A percentile compares a stretch with the other conserved stretches of the same genome.
phyloP scores from a whole-genome alignment of 176 grass and related monocot species.

The Elaeis guineensis region DNA sequence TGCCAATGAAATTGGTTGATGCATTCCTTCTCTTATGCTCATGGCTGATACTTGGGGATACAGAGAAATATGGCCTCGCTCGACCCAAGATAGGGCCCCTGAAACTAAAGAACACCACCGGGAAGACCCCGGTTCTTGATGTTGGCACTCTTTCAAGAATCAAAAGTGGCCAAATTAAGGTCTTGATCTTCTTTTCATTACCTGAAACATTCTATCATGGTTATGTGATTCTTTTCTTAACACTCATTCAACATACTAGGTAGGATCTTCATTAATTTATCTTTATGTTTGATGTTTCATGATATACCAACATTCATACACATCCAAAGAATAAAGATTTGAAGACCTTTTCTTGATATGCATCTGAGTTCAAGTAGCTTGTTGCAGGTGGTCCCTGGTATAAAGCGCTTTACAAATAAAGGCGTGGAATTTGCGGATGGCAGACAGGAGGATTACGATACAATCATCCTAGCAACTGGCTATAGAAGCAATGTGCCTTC shows the following conservation, averaged over 20 bases:
- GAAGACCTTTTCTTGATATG: too few species aligned
- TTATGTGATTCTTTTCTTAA: too few species aligned
- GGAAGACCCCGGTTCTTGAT: slow-evolving; percentile 72
- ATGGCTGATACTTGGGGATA: slow-evolving; percentile 60
- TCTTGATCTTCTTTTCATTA: background rate
- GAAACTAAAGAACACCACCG: slow-evolving; percentile 47
- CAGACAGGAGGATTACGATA: slow-evolving; percentile 39
- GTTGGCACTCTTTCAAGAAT: slow-evolving; percentile 65
- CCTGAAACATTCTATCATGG: too few species aligned
- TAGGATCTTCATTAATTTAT: too few species aligned
- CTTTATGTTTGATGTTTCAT: too few species aligned
- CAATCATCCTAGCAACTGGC: slow-evolving; percentile 72
- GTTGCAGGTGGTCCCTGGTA: slow-evolving; percentile 66
- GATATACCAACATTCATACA: too few species aligned
- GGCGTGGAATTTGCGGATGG: slow-evolving; percentile 59
- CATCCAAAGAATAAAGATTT: too few species aligned
- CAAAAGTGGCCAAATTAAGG: slow-evolving; percentile 54
- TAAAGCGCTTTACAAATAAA: slow-evolving; percentile 44
- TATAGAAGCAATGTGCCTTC: slow-evolving; percentile 82
- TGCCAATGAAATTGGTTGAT: slow-evolving; percentile 48
- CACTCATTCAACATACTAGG: too few species aligned
- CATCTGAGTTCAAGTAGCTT: too few species aligned
- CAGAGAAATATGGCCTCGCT: slow-evolving; percentile 43
- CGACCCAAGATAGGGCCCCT: slow-evolving; percentile 61
- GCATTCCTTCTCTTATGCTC: slow-evolving; percentile 53